Base-by-base conservation (phyloP, 768 basidiomycete species). In the Saitozyma sp. region DNA sequence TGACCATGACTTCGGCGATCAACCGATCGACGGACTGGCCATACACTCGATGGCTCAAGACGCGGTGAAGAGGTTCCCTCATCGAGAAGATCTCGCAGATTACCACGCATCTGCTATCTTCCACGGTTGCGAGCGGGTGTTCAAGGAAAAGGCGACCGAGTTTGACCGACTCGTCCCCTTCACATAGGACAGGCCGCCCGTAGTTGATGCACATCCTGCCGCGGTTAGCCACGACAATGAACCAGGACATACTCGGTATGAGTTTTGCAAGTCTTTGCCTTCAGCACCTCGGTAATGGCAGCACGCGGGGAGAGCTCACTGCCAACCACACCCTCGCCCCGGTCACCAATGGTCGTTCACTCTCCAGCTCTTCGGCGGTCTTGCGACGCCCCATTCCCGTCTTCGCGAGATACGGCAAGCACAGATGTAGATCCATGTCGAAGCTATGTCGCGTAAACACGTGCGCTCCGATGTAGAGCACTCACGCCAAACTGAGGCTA, bases 381-480 rank as follows among this genome's bases (percentile, higher is more conserved):
- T 62, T 62, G n/a, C 50, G 29, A n/a, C 39, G 46, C 8, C 61
- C 61, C 61, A 62, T 62, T 9, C 61, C 61, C 50, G 54, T 62
- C 54, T 62, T 48, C 37, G 55, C 61, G 10, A 62, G 54, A 38
- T 57, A 50, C n/a, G 45, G 45, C 54, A 62, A 50, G 50, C 61
- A 56, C 7, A 50, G 61, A 51, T 62, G 54, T 38, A 62, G 17
- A 20, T 51, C 61, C 54, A 62, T 56, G 41, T 62, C 61, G 29
- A 49, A n/a, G 19, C 57, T 58, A 20, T 49, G 39, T 14, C 55
- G 20, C 45, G 40, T 52, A 8, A 58, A 45, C 45, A 49, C 42
- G 10, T 17, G 9, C 4, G 13, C 10, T 9, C 39, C 20, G 17
- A 14, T 19, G 10, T 9, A 8, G 16, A 42, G 5, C 16, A 50